A percentile compares a stretch with the other conserved stretches of the same genome.
These are phyloP conservation scores for Pyricularia sp. DNA, from an alignment of 2,329 filamentous ascomycete genomes.

Conservation along the genomic window DNA sequence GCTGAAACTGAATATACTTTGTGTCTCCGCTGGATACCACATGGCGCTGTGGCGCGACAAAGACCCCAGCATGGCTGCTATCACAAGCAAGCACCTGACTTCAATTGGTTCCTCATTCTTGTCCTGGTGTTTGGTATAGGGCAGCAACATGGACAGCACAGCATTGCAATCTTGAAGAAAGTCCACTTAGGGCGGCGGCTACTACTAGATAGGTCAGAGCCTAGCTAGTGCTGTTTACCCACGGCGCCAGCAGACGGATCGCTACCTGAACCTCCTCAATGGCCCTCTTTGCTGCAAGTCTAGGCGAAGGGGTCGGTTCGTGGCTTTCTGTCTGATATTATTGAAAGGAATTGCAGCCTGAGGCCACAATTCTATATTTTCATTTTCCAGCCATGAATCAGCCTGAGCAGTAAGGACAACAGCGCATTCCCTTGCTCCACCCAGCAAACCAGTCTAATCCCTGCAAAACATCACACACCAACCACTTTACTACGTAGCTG, in stretches of 20 bases:
- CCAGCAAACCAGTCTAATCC: neutral
- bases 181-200: neutral
- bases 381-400: neutral
- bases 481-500: neutral
- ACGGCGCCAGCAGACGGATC: neutral
- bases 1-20: neutral
- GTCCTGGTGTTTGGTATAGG: neutral
- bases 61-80: neutral
- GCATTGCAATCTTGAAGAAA: neutral
- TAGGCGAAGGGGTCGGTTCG: neutral
- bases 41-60: neutral
- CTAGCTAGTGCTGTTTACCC: neutral
- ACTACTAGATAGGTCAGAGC: neutral
- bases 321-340: neutral
- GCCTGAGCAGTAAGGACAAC: neutral
- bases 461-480: neutral
- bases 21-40: neutral
- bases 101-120: no score
- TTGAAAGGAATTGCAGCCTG: neutral
- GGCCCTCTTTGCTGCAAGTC: neutral
- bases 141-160: neutral
- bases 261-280: neutral
- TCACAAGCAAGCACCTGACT: neutral
- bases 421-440: neutral
- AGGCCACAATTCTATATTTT: neutral